A percentile compares a stretch with the other conserved stretches of the same genome.
Evolutionary conservation across 169 alveolate genomes (phyloP).

Genomic region (Neospora caninum): DNA sequence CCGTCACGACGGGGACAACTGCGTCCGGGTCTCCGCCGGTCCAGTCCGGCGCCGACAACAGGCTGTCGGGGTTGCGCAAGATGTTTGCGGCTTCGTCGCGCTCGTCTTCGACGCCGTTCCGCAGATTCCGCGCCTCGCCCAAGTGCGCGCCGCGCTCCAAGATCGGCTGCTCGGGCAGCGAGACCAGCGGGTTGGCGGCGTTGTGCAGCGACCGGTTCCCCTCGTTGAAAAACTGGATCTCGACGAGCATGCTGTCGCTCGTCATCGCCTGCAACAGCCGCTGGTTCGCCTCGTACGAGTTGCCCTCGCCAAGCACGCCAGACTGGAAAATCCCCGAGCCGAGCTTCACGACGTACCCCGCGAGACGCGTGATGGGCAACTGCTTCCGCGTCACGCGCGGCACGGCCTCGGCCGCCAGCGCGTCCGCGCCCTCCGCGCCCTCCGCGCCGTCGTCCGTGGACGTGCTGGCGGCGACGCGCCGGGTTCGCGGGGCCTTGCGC

Average conservation of each 20-base stretch:
- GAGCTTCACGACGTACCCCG: neutral
- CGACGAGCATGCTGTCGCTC: neutral
- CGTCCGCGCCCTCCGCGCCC: neutral
- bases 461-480: neutral
- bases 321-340: neutral
- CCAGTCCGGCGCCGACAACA: neutral
- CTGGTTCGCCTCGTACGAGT: slow-evolving; percentile 10
- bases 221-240: neutral
- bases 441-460: neutral
- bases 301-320: slow-evolving; percentile 14
- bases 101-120: neutral
- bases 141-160: neutral
- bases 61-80: neutral
- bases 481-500: neutral
- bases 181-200: neutral
- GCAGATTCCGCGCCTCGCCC: neutral
- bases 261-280: neutral
- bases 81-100: neutral
- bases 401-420: neutral
- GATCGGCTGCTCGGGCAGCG: neutral
- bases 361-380: slow-evolving; percentile 13
- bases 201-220: neutral
- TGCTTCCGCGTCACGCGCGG: slow-evolving; percentile 7
- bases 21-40: neutral
- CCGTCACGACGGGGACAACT: neutral